These are phyloP conservation scores for Zasmidium angulare DNA, from an alignment of 2,329 filamentous ascomycete species.

Conservation along the genomic window DNA sequence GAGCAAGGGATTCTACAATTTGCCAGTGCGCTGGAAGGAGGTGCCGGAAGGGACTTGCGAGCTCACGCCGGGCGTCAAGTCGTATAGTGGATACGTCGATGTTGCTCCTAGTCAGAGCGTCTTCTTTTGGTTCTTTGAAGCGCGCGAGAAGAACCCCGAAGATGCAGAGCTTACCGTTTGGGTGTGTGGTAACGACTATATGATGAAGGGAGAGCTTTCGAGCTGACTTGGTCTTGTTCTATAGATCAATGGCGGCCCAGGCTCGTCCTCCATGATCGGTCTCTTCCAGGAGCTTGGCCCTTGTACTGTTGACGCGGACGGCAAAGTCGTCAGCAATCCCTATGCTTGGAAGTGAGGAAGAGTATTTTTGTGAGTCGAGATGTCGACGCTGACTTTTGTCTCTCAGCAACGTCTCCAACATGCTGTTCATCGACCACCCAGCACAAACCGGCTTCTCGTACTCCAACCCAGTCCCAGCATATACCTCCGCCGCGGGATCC, in stretches of 20 bases:
- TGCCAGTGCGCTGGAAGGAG: constrained; percentile 60
- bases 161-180: constrained; percentile 61
- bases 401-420: constrained; percentile 55
- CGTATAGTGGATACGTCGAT: constrained; percentile 45
- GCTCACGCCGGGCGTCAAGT: constrained; percentile 52
- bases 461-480: constrained; percentile 44
- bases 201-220: not conserved
- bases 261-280: constrained; percentile 58
- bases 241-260: constrained; percentile 61
- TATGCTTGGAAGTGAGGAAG: constrained; percentile 57
- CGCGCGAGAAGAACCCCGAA: constrained; percentile 47
- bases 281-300: constrained; percentile 52
- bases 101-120: constrained; percentile 43
- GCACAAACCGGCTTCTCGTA: constrained; percentile 61
- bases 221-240: constrained; percentile 27
- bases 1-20: constrained; percentile 46
- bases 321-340: constrained; percentile 57
- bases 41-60: constrained; percentile 49
- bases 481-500: constrained; percentile 31
- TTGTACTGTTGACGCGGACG: constrained; percentile 44
- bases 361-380: not conserved
- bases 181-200: constrained; percentile 40
- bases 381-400: not conserved
- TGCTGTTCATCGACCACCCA: constrained; percentile 71
- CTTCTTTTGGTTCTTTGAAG: constrained; percentile 67